These are phyloP conservation scores for Bruguiera sexangula DNA, from an alignment of 345 rosid genomes.

Conservation along the genomic window DNA sequence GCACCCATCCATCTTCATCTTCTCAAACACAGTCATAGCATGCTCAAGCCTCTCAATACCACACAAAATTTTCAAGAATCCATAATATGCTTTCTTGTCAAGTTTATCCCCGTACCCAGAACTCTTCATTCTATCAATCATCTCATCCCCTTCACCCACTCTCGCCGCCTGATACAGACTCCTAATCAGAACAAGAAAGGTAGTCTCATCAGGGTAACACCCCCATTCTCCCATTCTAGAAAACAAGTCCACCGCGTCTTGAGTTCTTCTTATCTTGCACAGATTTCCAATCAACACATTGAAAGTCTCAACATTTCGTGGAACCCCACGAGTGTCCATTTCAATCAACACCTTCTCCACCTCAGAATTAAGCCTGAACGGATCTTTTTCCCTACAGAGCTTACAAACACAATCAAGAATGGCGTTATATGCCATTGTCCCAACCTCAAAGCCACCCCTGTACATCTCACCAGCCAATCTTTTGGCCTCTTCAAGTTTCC, in stretches of 20 bases:
- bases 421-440: slow-evolving; percentile 58
- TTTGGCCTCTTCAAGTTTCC: slow-evolving; percentile 82
- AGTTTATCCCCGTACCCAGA: slow-evolving; percentile 55
- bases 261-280: slow-evolving; percentile 77
- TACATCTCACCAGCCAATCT: slow-evolving; percentile 87
- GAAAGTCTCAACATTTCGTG: slow-evolving; percentile 79
- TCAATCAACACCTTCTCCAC: slow-evolving; percentile 76
- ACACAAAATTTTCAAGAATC: slow-evolving; percentile 69
- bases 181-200: slow-evolving; percentile 58
- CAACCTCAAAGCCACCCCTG: slow-evolving; percentile 91
- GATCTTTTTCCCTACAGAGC: slow-evolving; percentile 84
- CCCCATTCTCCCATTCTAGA: slow-evolving; percentile 82
- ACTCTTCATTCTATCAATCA: slow-evolving; percentile 89
- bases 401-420: slow-evolving; percentile 84
- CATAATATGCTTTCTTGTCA: slow-evolving; percentile 62
- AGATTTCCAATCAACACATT: slow-evolving; percentile 69
- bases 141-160: slow-evolving; percentile 84
- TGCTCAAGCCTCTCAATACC: slow-evolving; percentile 98
- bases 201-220: slow-evolving; percentile 60
- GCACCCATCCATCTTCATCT: slow-evolving; percentile 72
- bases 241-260: slow-evolving; percentile 77
- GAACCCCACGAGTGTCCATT: slow-evolving; percentile 84
- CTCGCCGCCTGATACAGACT: slow-evolving; percentile 91
- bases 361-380: slow-evolving; percentile 57
- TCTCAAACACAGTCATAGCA: slow-evolving; percentile 72